Evolutionary conservation across 169 alveolate genomes (phyloP), one percentile per base, ranked within the genome.

Genomic region (Plasmodium malariae): DNA sequence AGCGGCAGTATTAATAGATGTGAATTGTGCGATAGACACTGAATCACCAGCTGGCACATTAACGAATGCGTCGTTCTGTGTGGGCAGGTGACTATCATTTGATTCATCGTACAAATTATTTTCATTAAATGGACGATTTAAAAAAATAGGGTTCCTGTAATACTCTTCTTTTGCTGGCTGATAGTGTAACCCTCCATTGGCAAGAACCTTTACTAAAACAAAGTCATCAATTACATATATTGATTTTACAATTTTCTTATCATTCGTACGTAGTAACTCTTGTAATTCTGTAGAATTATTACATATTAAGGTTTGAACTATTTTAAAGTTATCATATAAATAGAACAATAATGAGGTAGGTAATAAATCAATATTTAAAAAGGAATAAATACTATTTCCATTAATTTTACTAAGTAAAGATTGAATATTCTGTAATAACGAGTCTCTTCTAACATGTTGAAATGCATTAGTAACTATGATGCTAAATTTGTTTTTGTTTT

Each of bases 391-490:
- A 0, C 55, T 83, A 17, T 67, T 83, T 5, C 91, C 91, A 30
- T 67, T 49, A 0, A 83, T 83, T 36, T 55, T 67, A 57, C 26
- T 67, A 1, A 67, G 21, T 49, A 83, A 36, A 28, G 17, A 51
- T 9, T 83, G 63, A 19, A 83, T 83, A 51, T 48, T 83, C 21
- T 83, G 70, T 4, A 83, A 28, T 45, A 83, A 21, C 4, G 12
- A 67, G 6, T 83, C 55, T 51, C 91, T 49, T 43, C 19, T 67
- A n/a, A 83, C 67, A 57, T 83, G 85, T 17, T 67, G 49, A 49
- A 83, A 83, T 28, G 91, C 80, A 60, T 83, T 83, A n/a, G 91
- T 83, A 49, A 83, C 83, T 3, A 83, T 83, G 9, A 83, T 83
- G 43, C 36, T 67, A 5, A 65, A 48, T 40, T 60, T 83, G 30